A percentile compares a stretch with the other conserved stretches of the same genome.
phyloP scores from a whole-genome alignment of 495 filamentous ascomycete species.

The Daldinia childiae region DNA sequence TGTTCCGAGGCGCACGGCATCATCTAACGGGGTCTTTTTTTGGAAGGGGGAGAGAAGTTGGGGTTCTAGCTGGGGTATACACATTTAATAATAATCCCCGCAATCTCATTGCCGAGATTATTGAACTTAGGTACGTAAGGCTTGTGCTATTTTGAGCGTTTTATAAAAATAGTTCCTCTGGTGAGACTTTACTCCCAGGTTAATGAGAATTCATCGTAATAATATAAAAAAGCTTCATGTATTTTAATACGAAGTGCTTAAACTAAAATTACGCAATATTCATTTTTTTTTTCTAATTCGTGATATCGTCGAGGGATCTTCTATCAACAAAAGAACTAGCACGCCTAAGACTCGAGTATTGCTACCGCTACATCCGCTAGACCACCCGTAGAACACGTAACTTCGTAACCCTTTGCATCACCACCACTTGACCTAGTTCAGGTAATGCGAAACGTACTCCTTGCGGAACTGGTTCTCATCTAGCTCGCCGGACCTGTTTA shows the following conservation, averaged over 20 bases:
- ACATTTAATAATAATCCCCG: slow-evolving; percentile 18
- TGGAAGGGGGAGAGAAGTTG: slow-evolving; percentile 8
- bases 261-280: background rate
- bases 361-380: slow-evolving; percentile 27
- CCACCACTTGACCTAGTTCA: slow-evolving; percentile 30
- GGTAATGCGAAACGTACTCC: slow-evolving; percentile 68
- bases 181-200: background rate
- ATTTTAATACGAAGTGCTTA: background rate
- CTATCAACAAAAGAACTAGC: slow-evolving; percentile 22
- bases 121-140: background rate
- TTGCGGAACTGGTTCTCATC: slow-evolving; percentile 81
- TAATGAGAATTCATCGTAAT: background rate
- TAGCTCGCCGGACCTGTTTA: slow-evolving; percentile 82
- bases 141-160: background rate
- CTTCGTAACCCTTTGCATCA: slow-evolving; percentile 4
- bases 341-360: slow-evolving; percentile 17
- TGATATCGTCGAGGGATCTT: slow-evolving; percentile 20
- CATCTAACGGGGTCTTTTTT: slow-evolving; percentile 6
- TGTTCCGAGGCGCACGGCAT: slow-evolving; percentile 9
- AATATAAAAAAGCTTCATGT: too few species aligned
- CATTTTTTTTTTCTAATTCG: background rate
- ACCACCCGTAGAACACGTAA: slow-evolving; percentile 12
- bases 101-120: slow-evolving; percentile 3
- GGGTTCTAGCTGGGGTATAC: slow-evolving; percentile 24
- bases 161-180: background rate